These are phyloP conservation scores for Exophiala sp. DNA, from an alignment of 2,329 filamentous ascomycete species.

Conservation along the genomic window DNA sequence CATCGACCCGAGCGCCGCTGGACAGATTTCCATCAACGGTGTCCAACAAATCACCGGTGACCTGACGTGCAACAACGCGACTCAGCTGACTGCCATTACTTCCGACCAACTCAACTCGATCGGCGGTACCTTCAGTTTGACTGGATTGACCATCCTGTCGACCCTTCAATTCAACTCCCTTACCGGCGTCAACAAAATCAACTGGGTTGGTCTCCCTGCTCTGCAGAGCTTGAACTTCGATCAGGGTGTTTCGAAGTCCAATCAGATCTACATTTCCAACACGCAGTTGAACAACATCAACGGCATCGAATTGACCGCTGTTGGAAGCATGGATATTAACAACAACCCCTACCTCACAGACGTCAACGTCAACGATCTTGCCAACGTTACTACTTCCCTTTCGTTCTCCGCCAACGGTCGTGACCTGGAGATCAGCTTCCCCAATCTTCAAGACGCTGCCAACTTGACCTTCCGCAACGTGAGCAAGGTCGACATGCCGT, in stretches of 20 bases:
- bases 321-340: slow-evolving; percentile 70
- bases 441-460: slow-evolving; percentile 69
- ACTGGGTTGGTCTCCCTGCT: slow-evolving; percentile 65
- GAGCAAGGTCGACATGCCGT: slow-evolving; percentile 65
- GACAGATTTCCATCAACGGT: slow-evolving; percentile 57
- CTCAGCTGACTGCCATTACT: slow-evolving; percentile 58
- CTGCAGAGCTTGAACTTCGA: slow-evolving; percentile 56
- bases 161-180: slow-evolving; percentile 63
- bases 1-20: slow-evolving; percentile 53
- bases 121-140: slow-evolving; percentile 62
- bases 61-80: slow-evolving; percentile 48
- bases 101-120: slow-evolving; percentile 60
- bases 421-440: slow-evolving; percentile 65
- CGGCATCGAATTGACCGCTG: slow-evolving; percentile 72
- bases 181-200: slow-evolving; percentile 58
- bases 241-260: slow-evolving; percentile 61
- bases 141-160: slow-evolving; percentile 62
- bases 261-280: slow-evolving; percentile 70
- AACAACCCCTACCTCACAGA: slow-evolving; percentile 78
- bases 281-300: slow-evolving; percentile 72
- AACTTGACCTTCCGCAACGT: slow-evolving; percentile 81
- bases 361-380: slow-evolving; percentile 67
- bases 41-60: slow-evolving; percentile 52
- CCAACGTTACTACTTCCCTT: slow-evolving; percentile 65
- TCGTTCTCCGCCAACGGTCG: slow-evolving; percentile 75